Conservation (phyloP, 1,284 basidiomycete species). For the Phaffia rhodozyma region DNA sequence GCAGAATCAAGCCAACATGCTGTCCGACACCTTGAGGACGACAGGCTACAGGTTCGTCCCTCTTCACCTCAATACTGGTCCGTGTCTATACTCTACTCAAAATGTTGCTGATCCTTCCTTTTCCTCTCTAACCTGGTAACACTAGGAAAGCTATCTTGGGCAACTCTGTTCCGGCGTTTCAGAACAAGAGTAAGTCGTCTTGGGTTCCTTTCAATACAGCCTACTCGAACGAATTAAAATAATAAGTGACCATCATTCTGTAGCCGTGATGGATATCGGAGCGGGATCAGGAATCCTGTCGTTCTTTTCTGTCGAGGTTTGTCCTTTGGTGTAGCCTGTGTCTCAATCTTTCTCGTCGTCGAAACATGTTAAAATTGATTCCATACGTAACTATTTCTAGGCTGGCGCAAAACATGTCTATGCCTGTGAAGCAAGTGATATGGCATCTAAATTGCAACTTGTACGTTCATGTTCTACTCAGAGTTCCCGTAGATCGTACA, state of each 20-base stretch:
- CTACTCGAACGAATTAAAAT: background rate
- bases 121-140: background rate
- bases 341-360: background rate
- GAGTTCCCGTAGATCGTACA: background rate
- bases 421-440: conserved; percentile 40
- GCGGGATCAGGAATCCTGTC: conserved; percentile 43
- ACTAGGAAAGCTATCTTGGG: conserved; percentile 33
- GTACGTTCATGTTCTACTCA: conserved; percentile 25
- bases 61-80: background rate
- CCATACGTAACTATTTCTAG: conserved; percentile 20
- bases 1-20: conserved; percentile 33
- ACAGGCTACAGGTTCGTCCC: conserved; percentile 29
- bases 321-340: background rate
- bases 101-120: background rate
- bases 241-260: background rate
- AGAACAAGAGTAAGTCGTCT: conserved; percentile 4
- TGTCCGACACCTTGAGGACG: conserved; percentile 34
- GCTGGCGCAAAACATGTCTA: conserved; percentile 40
- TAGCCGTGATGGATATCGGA: conserved; percentile 37
- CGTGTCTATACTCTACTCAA: background rate
- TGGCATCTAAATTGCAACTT: conserved; percentile 38
- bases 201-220: background rate
- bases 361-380: background rate
- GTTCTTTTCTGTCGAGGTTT: conserved; percentile 36
- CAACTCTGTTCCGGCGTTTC: conserved; percentile 32